Base-by-base conservation (phyloP, 2,329 filamentous ascomycete species). In the Ascochyta pisi region DNA sequence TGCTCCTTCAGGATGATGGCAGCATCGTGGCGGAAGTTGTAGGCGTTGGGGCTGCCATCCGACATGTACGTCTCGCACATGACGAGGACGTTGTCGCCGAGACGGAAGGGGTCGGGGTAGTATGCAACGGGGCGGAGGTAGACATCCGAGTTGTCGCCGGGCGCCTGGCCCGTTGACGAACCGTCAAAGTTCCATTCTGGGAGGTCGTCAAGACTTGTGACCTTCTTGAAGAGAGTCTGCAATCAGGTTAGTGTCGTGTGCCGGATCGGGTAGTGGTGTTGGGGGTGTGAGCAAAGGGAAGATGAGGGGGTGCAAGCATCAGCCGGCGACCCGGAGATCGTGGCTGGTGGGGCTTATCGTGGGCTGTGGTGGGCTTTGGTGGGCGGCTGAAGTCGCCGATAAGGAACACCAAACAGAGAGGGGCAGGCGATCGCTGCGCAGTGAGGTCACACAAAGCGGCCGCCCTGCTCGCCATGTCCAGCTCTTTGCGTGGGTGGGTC, bases 11-110 rank as follows among this genome's bases (percentile, higher is more conserved):
- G 96, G 71, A 97, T 84, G 79, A 95, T 89, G 75, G 86, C 86
- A 73, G 88, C 90, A 74, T 98, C 94, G 77, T 97, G 90, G 68
- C 95, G 91, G 88, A 89, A 91, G 89, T 99, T 99, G 89, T 86
- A 98, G 81, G 96, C 93, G 88, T 98, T 99, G 79, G 95, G 95
- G 62, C 88, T 92, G 75, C 92, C 93, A 79, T 97, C 93, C 65
- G 90, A 83, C 76, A 94, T 92, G 90, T 92, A 97, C 80, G 91
- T 96, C 84, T 97, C 94, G 76, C 89, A 86, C 73, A 98, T 89
- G 71, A 98, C 94, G 69, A 97, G 87, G 78, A 97, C 89, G 85
- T 97, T 97, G 80, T 92, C 90, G 58, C 87, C 87, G 60, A 87
- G 86, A 67, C 93, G 90, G 89, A 97, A 94, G 58, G 94, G 94